Evolutionary conservation across 2,329 filamentous ascomycete genomes (phyloP).

Genomic region (Pseudocercospora musae): DNA sequence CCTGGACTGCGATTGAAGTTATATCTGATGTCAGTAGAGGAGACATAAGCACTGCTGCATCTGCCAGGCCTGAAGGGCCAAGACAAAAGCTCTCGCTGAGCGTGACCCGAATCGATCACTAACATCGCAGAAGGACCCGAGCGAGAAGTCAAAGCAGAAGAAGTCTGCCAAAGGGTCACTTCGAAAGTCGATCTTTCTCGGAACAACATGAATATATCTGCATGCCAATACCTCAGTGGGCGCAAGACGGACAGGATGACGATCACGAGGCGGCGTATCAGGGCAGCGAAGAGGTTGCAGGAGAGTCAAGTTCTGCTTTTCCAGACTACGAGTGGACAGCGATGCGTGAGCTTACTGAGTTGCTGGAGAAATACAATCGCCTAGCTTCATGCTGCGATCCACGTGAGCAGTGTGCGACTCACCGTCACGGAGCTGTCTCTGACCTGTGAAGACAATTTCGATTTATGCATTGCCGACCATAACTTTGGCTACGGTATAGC

Average conservation of each 20-base stretch:
- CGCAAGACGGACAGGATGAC: neutral
- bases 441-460: constrained; percentile 7
- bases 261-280: neutral
- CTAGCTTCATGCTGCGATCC: constrained; percentile 20
- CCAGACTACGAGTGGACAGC: constrained; percentile 6
- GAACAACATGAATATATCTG: constrained; percentile 11
- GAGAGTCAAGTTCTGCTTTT: neutral
- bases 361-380: neutral
- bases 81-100: neutral
- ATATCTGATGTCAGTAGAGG: neutral
- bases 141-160: constrained; percentile 1
- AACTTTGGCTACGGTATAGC: constrained; percentile 5
- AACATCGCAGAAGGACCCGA: neutral
- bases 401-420: constrained; percentile 12
- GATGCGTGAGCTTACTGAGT: neutral
- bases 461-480: constrained; percentile 6
- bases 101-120: neutral
- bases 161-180: constrained; percentile 2
- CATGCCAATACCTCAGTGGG: neutral
- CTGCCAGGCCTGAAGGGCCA: neutral
- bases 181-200: constrained; percentile 6
- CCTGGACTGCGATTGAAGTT: neutral
- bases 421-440: neutral
- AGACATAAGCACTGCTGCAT: neutral
- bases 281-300: neutral